phyloP scores from a whole-genome alignment of 306 rosid genomes.

The Cucumis cinereus region DNA sequence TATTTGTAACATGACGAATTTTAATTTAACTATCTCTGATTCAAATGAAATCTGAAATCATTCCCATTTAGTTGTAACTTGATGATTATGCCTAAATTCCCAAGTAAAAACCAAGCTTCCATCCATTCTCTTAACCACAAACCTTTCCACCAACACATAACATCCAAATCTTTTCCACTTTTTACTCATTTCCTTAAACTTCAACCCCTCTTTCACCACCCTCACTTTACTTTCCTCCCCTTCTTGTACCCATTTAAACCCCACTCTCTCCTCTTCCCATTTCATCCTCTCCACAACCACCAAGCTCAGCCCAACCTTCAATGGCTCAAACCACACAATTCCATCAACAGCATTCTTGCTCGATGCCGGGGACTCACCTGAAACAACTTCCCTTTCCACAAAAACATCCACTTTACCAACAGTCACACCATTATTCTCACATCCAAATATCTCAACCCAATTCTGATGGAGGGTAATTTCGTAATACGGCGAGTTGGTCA shows the following conservation, averaged over 20 bases:
- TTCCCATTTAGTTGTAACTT: slow-evolving; percentile 36
- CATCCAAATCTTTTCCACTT: slow-evolving; percentile 30
- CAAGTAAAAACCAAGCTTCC: background rate
- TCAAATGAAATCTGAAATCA: background rate
- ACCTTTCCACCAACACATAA: slow-evolving; percentile 41
- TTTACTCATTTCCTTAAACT: slow-evolving; percentile 16
- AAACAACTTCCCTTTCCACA: slow-evolving; percentile 31
- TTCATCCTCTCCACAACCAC: slow-evolving; percentile 48
- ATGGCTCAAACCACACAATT: slow-evolving; percentile 28
- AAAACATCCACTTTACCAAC: slow-evolving; percentile 23
- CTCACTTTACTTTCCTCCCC: background rate
- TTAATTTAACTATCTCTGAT: too few relatives aligned
- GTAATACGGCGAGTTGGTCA: slow-evolving; percentile 41
- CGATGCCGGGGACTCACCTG: too few relatives aligned
- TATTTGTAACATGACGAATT: too few relatives aligned
- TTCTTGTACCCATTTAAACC: slow-evolving; percentile 21
- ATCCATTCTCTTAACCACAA: slow-evolving; percentile 24
- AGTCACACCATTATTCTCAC: background rate
- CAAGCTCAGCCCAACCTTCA: slow-evolving; percentile 34
- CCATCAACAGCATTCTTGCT: slow-evolving; percentile 19
- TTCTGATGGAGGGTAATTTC: slow-evolving; percentile 55
- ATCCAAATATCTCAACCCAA: slow-evolving; percentile 40
- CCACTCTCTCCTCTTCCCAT: slow-evolving; percentile 31
- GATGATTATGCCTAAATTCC: slow-evolving; percentile 43
- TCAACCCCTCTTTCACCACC: slow-evolving; percentile 32